Evolutionary conservation across 2,329 filamentous ascomycete genomes (phyloP), one percentile per base, ranked within the genome.

Genomic region (Penicillium sp.): DNA sequence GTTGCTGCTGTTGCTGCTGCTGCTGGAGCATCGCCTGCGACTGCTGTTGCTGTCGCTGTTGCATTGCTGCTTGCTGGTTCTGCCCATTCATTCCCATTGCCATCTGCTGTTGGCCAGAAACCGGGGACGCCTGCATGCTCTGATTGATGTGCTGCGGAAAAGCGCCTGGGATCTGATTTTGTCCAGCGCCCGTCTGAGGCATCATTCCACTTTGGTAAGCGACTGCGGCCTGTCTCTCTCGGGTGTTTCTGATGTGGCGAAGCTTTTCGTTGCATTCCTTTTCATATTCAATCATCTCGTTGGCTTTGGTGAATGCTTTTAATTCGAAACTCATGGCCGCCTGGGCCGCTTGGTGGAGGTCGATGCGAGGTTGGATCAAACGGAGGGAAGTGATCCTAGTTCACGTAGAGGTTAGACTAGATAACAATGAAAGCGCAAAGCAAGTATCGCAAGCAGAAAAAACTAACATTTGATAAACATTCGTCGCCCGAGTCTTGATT

Each of bases 111-210:
- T 77, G 76, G 38, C 67, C 70, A 22, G 70, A 61, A 41, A 83
- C 78, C 0, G 79, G 76, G 2, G 80, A 81, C 4, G 76, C 66
- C 60, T 82, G 81, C 74, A 82, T 77, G 25, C 72, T 78, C 51
- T 76, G 77, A 52, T 77, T 78, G 58, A 82, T 73, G 55, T 81
- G 79, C 19, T 78, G 74, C 12, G 78, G 75, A 56, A 82, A 81
- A 35, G 77, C 75, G 50, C 77, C 76, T 38, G 69, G 66, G 22
- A 74, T 70, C 58, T 76, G 74, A 57, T 76, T 76, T 56, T 73
- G 73, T 47, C 67, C 69, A 11, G 64, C 66, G 5, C 64, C 68
- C 14, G 65, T 66, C 56, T 74, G 73, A 47, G 69, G 67, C 55
- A 73, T 73, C 67, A 76, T 73, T 50, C 71, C 70, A 53, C 66